Conservation (phyloP, 1,284 basidiomycete species). For the Puccinia coronata region DNA sequence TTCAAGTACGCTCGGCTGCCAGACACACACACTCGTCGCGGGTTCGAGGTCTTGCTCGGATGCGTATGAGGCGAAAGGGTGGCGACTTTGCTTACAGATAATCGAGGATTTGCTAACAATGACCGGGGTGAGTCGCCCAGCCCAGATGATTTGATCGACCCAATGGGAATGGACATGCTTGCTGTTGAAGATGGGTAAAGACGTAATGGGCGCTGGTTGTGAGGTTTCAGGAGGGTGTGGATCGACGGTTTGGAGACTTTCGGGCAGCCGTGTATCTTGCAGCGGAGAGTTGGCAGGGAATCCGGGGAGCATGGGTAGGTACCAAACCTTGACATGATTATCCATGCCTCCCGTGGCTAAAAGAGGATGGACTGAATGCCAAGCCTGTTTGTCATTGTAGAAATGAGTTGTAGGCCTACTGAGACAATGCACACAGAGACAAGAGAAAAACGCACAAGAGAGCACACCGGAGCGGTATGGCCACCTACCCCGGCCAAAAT, state of each 20-base stretch:
- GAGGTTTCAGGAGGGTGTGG: not conserved
- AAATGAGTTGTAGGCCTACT: too few relatives aligned
- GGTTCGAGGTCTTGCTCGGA: not conserved
- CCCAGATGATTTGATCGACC: conserved; percentile 25
- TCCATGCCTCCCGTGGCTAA: conserved; percentile 28
- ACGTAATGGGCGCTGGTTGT: conserved; percentile 2
- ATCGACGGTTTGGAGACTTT: not conserved
- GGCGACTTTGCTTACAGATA: not conserved
- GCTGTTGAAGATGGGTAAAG: conserved; percentile 22
- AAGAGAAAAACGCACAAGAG: conserved; percentile 13
- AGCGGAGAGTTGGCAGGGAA: not conserved
- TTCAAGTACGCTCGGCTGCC: conserved; percentile 23
- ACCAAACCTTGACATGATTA: conserved; percentile 31
- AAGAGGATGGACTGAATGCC: conserved; percentile 32
- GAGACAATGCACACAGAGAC: not conserved
- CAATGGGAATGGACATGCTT: conserved; percentile 31
- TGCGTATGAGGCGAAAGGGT: conserved; percentile 10
- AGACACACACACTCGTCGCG: not conserved
- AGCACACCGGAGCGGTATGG: conserved; percentile 15
- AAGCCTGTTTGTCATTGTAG: too few relatives aligned
- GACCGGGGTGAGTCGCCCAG: not conserved
- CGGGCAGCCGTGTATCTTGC: not conserved
- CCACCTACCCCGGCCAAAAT: conserved; percentile 17
- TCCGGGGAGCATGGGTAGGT: conserved; percentile 8
- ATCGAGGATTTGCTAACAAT: conserved; percentile 19